phyloP scores from a whole-genome alignment of 192 early-diverging fungal genomes.

The Chytriomyces sp. region DNA sequence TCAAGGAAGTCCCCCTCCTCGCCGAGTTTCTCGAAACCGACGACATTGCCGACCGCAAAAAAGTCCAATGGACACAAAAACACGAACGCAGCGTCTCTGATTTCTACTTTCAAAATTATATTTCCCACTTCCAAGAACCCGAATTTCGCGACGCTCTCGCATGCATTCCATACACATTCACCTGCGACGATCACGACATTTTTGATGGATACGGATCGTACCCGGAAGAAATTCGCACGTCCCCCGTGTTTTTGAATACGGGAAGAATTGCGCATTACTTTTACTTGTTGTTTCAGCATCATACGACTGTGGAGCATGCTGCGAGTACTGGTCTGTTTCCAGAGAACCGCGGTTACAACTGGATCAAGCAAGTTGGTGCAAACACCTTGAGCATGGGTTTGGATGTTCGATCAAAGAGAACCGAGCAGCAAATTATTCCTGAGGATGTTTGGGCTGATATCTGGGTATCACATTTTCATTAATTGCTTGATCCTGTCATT shows the following conservation, averaged over 20 bases:
- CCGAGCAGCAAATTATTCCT: slow-evolving; percentile 35
- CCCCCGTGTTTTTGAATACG: slow-evolving; percentile 75
- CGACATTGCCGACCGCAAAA: slow-evolving; percentile 53
- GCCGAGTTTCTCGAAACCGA: slow-evolving; percentile 39
- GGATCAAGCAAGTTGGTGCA: slow-evolving; percentile 28
- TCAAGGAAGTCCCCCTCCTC: slow-evolving; percentile 34
- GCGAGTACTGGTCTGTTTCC: not conserved
- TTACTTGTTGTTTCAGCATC: slow-evolving; percentile 86
- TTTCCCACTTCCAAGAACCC: slow-evolving; percentile 60
- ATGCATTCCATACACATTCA: slow-evolving; percentile 75
- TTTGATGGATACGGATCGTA: slow-evolving; percentile 84
- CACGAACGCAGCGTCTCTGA: slow-evolving; percentile 60
- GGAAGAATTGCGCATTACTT: slow-evolving; percentile 74
- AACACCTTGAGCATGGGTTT: not conserved
- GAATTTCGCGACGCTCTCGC: slow-evolving; percentile 68
- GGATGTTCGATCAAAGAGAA: slow-evolving; percentile 27
- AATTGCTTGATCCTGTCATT: no score
- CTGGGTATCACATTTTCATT: slow-evolving; percentile 11
- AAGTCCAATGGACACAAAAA: slow-evolving; percentile 60
- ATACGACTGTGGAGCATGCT: slow-evolving; percentile 68
- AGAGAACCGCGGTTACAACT: slow-evolving; percentile 10
- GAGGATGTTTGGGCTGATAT: slow-evolving; percentile 62
- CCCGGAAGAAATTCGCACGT: slow-evolving; percentile 72
- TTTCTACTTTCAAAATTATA: slow-evolving; percentile 75
- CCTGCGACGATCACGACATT: slow-evolving; percentile 77